A percentile compares a stretch with the other conserved stretches of the same genome.
Conservation (phyloP, 1,139 yeast species). For the Lodderomyces theae region DNA sequence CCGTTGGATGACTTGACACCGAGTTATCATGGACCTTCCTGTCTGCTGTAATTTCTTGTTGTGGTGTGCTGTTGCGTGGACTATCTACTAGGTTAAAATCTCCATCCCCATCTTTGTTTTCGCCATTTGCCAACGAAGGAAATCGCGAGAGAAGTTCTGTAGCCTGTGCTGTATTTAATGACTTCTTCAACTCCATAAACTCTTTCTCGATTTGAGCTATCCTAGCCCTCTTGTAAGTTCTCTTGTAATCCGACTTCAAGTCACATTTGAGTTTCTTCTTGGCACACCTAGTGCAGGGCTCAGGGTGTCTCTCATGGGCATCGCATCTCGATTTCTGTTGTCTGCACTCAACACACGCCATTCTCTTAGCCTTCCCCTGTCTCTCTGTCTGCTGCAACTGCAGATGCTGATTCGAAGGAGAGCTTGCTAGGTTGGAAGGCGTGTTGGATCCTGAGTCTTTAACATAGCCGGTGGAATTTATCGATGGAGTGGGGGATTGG, state of each 20-base stretch:
- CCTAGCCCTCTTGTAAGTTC: conserved; percentile 85
- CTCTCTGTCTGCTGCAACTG: conserved; percentile 12
- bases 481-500: conserved; percentile 14
- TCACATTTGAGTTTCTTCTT: conserved; percentile 71
- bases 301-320: conserved; percentile 72
- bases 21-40: neutral
- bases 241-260: conserved; percentile 74
- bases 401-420: conserved; percentile 6
- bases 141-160: conserved; percentile 40
- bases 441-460: conserved; percentile 1
- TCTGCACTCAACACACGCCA: conserved; percentile 94
- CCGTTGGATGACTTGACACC: neutral
- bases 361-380: conserved; percentile 44
- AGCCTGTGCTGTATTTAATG: conserved; percentile 52
- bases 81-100: neutral
- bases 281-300: conserved; percentile 79
- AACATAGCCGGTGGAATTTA: conserved; percentile 1
- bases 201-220: conserved; percentile 83
- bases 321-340: conserved; percentile 92
- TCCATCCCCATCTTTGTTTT: neutral
- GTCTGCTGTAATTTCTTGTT: too few relatives aligned
- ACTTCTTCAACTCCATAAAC: conserved; percentile 62
- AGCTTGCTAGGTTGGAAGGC: neutral
- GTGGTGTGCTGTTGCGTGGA: neutral
- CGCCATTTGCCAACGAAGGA: conserved; percentile 23